A percentile compares a stretch with the other conserved stretches of the same genome.
These are phyloP conservation scores for Phytophthora kernoviae DNA, from an alignment of 352 stramenopile genomes.

Conservation along the genomic window DNA sequence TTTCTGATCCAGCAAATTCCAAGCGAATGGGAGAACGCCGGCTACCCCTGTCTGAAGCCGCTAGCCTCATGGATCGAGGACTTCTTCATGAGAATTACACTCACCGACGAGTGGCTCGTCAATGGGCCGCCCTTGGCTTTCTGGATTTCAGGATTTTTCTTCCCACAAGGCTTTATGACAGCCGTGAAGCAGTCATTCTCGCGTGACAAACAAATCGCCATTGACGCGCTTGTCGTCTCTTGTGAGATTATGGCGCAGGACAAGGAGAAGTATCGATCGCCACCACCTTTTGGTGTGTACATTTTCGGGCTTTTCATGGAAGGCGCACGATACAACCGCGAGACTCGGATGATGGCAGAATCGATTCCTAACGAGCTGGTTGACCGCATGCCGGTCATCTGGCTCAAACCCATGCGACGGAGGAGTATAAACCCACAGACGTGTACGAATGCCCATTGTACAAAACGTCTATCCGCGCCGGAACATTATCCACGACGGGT, in stretches of 20 bases:
- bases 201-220: constrained; percentile 89
- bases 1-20: constrained; percentile 92
- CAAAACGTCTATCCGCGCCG: constrained; percentile 92
- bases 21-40: constrained; percentile 87
- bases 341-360: constrained; percentile 81
- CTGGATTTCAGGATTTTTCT: constrained; percentile 96
- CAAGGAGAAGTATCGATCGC: constrained; percentile 64
- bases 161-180: constrained; percentile 96
- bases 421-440: constrained; percentile 73
- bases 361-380: constrained; percentile 90
- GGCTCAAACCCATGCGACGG: constrained; percentile 85
- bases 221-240: constrained; percentile 90
- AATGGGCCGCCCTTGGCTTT: constrained; percentile 82
- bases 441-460: constrained; percentile 94
- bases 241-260: constrained; percentile 82
- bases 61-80: constrained; percentile 93
- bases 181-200: constrained; percentile 94
- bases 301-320: constrained; percentile 96
- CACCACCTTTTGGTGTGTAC: constrained; percentile 90
- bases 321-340: constrained; percentile 89
- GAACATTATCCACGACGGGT: constrained; percentile 92
- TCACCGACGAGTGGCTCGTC: constrained; percentile 86
- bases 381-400: constrained; percentile 92
- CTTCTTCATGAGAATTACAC: constrained; percentile 87
- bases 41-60: constrained; percentile 93